These are phyloP conservation scores for Aurantiochytrium sp. DNA, from an alignment of 108 stramenopile species.

Conservation along the genomic window DNA sequence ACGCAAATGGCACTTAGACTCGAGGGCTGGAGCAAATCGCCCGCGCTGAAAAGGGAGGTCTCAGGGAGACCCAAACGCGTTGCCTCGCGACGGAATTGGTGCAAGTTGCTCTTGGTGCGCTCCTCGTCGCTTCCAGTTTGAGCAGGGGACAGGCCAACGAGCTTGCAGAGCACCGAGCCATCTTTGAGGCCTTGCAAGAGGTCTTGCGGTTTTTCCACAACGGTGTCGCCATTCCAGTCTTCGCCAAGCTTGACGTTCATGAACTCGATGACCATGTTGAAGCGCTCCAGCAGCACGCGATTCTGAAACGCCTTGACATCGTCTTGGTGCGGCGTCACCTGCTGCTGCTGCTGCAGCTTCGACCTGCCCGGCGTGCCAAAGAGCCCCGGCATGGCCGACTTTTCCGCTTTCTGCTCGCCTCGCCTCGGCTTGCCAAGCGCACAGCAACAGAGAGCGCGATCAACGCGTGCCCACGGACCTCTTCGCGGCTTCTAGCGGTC, in stretches of 20 bases:
- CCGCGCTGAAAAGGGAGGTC: background rate
- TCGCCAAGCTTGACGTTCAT: slow-evolving; percentile 15
- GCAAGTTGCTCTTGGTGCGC: background rate
- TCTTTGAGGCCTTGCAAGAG: background rate
- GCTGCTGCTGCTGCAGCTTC: too few relatives aligned
- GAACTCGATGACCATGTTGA: slow-evolving; percentile 14
- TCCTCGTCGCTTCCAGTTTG: background rate
- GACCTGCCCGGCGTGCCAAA: background rate
- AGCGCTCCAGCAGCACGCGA: background rate
- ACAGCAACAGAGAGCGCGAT: background rate
- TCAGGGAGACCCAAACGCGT: background rate
- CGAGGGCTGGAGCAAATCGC: background rate
- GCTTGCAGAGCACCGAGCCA: background rate
- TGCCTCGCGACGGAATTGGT: background rate
- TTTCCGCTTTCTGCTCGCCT: background rate
- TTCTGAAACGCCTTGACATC: slow-evolving; percentile 17
- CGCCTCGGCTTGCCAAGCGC: background rate
- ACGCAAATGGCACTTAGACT: background rate
- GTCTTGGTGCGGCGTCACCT: background rate
- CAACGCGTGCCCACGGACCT: background rate
- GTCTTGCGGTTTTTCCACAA: background rate
- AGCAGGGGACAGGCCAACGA: background rate
- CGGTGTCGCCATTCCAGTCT: background rate
- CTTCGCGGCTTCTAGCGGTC: too few relatives aligned
- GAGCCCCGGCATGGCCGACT: background rate